phyloP scores from a whole-genome alignment of 768 basidiomycete genomes.

The Hortiboletus campestris region DNA sequence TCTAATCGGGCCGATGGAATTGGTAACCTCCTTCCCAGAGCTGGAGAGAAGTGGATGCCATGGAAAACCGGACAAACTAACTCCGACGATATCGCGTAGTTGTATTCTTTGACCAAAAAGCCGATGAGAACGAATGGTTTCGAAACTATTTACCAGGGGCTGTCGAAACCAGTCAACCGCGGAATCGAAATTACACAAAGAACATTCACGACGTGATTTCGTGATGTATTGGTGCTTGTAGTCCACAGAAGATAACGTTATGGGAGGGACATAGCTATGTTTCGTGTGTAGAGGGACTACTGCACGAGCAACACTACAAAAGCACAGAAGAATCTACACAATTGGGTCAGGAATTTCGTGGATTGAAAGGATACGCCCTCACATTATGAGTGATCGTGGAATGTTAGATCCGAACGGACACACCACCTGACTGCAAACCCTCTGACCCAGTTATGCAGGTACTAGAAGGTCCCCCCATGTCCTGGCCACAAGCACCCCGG shows the following conservation, averaged over 20 bases:
- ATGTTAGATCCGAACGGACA: background rate
- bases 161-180: slow-evolving; percentile 9
- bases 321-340: background rate
- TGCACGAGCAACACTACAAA: slow-evolving; percentile 4
- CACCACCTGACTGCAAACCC: background rate
- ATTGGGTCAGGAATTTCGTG: background rate
- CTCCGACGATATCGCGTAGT: background rate
- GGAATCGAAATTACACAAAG: slow-evolving; percentile 8
- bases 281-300: slow-evolving; percentile 10
- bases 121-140: background rate
- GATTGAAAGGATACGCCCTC: background rate
- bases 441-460: slow-evolving; percentile 42
- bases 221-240: slow-evolving; percentile 15
- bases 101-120: background rate
- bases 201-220: slow-evolving; percentile 11
- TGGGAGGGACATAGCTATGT: slow-evolving; percentile 17
- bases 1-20: background rate
- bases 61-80: background rate
- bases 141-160: slow-evolving; percentile 12
- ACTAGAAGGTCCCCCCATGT: slow-evolving; percentile 80
- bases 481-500: slow-evolving; percentile 67
- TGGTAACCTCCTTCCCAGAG: background rate
- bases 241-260: slow-evolving; percentile 20
- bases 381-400: slow-evolving; percentile 3
- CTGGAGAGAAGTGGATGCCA: background rate